Evolutionary conservation across 768 basidiomycete genomes (phyloP), one percentile per base, ranked within the genome.

Genomic region (Lyophyllum semitale): DNA sequence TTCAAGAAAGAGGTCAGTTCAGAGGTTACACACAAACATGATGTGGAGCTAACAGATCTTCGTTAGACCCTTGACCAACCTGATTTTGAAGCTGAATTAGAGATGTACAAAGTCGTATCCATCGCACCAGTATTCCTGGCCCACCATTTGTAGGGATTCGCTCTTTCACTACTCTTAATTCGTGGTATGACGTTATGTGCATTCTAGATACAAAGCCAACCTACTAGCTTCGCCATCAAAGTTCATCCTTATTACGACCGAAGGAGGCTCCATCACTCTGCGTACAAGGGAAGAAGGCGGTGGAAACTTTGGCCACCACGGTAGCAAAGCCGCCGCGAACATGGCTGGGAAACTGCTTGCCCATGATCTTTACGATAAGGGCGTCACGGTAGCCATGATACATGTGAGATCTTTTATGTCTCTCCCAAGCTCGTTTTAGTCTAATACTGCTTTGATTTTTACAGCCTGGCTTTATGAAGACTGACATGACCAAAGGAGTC

Each of bases 231-330:
- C 63, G 0, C 50, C 60, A 12, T 72, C 76, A 0, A 78, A 77
- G 55, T 64, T 80, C 52, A 62, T 79, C 27, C 64, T 79, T 4
- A 68, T 81, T 22, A 77, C 77, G 2, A 75, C 77, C 3, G 79
- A 81, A 67, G 77, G 73, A 7, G 79, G 77, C 0, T 77, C 77
- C 3, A 73, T 79, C 52, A 63, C 61, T 27, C 66, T 80, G 12
- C 66, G 78, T 5, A 79, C 77, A 0, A 62, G 66, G 57, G 70
- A 68, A 37, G 79, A 81, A 67, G 78, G 78, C 30, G 77, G 77
- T 1, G 76, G 77, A 12, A 81, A 78, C 63, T 79, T 74, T 54
- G 78, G 76, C 17, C 79, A 81, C 60, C 79, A 81, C 57, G 78
- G 74, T 1, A 73, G 70, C 53, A 81, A 81, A 64, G 76, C 73